Base-by-base conservation (phyloP, 73 alveolate genomes). In the Blepharisma japonicum region DNA sequence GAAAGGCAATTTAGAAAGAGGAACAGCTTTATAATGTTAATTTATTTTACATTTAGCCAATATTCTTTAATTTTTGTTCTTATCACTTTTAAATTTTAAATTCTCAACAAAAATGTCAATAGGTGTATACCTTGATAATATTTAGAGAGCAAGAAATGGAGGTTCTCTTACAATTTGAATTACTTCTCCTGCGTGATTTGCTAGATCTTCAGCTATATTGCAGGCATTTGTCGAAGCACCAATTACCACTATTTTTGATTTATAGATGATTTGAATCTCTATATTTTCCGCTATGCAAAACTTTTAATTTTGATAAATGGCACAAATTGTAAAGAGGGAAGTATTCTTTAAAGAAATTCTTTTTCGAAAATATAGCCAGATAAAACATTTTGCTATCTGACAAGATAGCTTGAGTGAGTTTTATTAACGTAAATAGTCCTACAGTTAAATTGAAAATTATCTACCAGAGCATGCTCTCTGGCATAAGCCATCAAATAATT, bases 1-100 rank as follows among this genome's bases (percentile, higher is more conserved):
- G 14, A 70, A 47, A 70, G 46, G 42, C 0, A 93, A 93, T 87
- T 68, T 96, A 71, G 98, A 94, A 83, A 90, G 98, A 81, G 98
- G 99, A 32, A 90, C 97, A 45, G 98, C 98, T 67, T 56, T 94
- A 68, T 96, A 92, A 94, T 21, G 21, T 46, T 25, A 0, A 71
- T 42, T 32, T 1, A 32, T 32, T 32, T 32, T 55, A 32, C 50
- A 61, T 77, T 77, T 1, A 53, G 42, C 42, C 3, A 32, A 32
- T 32, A 32, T 32, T 3, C 0, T 32, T 32, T 32, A 32, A 32
- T 32, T 1, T 32, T 32, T n/a, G n/a, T 32, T 32, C 0, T 32
- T 1, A 32, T 32, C 42, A 32, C 0, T 32, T n/a, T 32, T 32
- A 32, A 32, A 3, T 32, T 32, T 32, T 1, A 32, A 32, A 32